Evolutionary conservation across 2,329 filamentous ascomycete genomes (phyloP).

Genomic region (Metarhizium anisopliae): DNA sequence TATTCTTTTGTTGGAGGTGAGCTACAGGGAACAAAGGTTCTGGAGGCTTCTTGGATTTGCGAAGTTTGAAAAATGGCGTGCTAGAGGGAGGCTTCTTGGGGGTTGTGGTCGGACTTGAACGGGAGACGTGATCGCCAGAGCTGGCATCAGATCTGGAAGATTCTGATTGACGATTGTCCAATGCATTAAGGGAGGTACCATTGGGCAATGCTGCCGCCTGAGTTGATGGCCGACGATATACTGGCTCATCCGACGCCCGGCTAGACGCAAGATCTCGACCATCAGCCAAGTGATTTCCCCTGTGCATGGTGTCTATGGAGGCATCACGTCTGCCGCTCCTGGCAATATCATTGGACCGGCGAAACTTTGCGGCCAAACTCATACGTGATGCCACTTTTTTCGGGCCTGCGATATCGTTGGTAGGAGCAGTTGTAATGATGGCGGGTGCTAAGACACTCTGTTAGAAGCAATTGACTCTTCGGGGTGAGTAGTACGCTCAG

Average conservation of each 20-base stretch:
- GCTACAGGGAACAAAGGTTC: conserved; percentile 76
- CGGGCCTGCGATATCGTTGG: conserved; percentile 47
- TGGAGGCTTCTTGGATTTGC: conserved; percentile 65
- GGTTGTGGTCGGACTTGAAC: conserved; percentile 52
- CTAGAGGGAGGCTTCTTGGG: conserved; percentile 51
- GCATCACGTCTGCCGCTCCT: conserved; percentile 16
- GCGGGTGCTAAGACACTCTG: conserved; percentile 41
- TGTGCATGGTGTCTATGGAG: background rate
- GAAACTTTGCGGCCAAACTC: conserved; percentile 42
- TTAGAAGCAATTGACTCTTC: background rate
- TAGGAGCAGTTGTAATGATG: conserved; percentile 91
- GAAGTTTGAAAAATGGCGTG: conserved; percentile 73
- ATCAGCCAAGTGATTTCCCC: conserved; percentile 6
- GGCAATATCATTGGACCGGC: conserved; percentile 41
- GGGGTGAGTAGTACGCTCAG: background rate
- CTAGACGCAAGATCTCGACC: conserved; percentile 22
- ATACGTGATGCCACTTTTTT: conserved; percentile 49
- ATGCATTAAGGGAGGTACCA: conserved; percentile 37
- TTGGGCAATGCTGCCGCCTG: conserved; percentile 19
- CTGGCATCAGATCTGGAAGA: conserved; percentile 86
- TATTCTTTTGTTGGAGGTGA: conserved; percentile 65
- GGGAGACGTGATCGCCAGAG: conserved; percentile 54
- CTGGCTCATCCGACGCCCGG: conserved; percentile 48
- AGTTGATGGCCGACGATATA: conserved; percentile 20
- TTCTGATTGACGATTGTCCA: conserved; percentile 46